Evolutionary conservation across 768 basidiomycete species (phyloP).

Genomic region (Pulveroboletus sp.): DNA sequence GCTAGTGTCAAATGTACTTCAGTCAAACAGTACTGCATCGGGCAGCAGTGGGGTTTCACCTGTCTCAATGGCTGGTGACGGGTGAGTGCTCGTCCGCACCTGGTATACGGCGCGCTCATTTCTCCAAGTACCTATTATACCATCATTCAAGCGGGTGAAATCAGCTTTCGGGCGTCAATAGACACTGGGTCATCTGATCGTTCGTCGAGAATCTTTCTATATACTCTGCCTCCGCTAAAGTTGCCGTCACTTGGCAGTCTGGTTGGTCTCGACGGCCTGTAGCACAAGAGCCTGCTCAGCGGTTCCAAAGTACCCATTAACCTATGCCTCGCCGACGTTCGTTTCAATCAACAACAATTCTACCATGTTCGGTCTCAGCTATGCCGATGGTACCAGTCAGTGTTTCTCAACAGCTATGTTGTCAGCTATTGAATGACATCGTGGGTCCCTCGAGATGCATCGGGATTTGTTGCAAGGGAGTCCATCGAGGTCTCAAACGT

Average conservation of each 20-base stretch:
- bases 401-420: conserved; percentile 3
- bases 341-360: conserved; percentile 53
- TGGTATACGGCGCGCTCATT: conserved; percentile 3
- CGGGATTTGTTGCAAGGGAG: conserved; percentile 70
- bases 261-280: conserved; percentile 66
- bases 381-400: conserved; percentile 68
- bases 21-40: conserved; percentile 16
- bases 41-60: conserved; percentile 39
- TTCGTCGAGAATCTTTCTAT: conserved; percentile 9
- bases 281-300: conserved; percentile 46
- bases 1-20: conserved; percentile 8
- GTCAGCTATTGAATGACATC: background rate
- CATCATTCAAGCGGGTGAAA: conserved; percentile 53
- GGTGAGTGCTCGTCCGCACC: conserved; percentile 39
- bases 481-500: conserved; percentile 56
- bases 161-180: conserved; percentile 63
- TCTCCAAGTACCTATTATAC: conserved; percentile 60
- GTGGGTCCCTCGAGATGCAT: conserved; percentile 42
- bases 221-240: background rate
- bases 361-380: conserved; percentile 55
- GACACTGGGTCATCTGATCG: conserved; percentile 61
- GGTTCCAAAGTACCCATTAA: conserved; percentile 67
- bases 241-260: conserved; percentile 42
- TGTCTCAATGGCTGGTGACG: conserved; percentile 44
- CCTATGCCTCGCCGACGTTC: conserved; percentile 64